phyloP scores from a whole-genome alignment of 108 stramenopile genomes.

The Nitzschia palea region DNA sequence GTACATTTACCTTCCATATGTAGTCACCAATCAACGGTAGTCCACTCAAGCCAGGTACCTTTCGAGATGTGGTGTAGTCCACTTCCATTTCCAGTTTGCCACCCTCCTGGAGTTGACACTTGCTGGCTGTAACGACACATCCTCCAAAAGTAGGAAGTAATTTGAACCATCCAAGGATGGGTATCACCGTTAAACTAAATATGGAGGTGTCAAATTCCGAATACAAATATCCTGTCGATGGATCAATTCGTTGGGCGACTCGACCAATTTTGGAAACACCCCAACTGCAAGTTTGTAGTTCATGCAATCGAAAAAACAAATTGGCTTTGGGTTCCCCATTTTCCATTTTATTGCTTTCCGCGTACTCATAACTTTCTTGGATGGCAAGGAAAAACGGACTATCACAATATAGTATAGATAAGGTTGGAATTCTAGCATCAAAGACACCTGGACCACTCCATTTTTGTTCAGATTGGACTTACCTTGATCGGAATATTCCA shows the following conservation, averaged over 20 bases:
- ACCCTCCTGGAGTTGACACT: constrained; percentile 47
- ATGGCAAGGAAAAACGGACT: constrained; percentile 88
- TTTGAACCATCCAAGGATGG: constrained; percentile 89
- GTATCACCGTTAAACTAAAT: constrained; percentile 85
- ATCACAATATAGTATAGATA: no score
- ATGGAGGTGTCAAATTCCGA: constrained; percentile 81
- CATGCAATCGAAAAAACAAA: constrained; percentile 92
- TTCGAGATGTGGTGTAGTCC: constrained; percentile 80
- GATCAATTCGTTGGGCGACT: constrained; percentile 82
- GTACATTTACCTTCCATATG: constrained; percentile 85
- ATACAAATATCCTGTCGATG: constrained; percentile 55
- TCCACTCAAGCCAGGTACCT: constrained; percentile 73
- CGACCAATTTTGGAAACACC: constrained; percentile 87
- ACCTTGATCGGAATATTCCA: constrained; percentile 75
- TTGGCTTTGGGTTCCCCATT: constrained; percentile 64
- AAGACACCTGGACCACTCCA: no score
- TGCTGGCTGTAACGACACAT: constrained; percentile 83
- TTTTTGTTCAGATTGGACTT: no score
- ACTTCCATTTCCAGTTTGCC: constrained; percentile 76
- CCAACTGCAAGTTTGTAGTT: constrained; percentile 92
- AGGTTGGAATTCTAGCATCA: no score
- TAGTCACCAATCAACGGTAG: constrained; percentile 65
- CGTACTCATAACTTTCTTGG: constrained; percentile 83
- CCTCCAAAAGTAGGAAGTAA: constrained; percentile 94
- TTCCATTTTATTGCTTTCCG: constrained; percentile 56